Base-by-base conservation (phyloP, 1,284 basidiomycete species). In the Sporisorium graminicola region DNA sequence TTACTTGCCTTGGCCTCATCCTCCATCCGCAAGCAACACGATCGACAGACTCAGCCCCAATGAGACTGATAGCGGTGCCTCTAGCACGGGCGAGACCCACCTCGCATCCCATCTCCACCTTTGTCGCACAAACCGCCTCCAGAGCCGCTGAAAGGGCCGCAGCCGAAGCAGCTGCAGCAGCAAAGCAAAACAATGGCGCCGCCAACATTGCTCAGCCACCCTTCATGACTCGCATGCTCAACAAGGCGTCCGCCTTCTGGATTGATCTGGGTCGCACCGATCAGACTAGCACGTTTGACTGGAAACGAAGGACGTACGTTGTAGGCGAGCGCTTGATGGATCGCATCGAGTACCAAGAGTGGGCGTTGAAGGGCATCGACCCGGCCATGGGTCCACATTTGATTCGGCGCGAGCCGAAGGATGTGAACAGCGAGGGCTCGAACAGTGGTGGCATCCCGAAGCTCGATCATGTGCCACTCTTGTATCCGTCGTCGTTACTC, bases 351-450 rank as follows among this genome's bases (percentile, higher is more conserved):
- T 85, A 85, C 42, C 78, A 85, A 51, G 84, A 85, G 47, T 85
- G 84, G 84, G 82, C 81, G 16, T 66, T 85, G 29, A 85, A 85
- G 57, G 81, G 77, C 5, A 80, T 85, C 24, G 83, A 83, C 58
- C 81, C 77, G 8, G 73, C 75, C 2, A 52, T 82, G 50, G 81
- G 78, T 1, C 82, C 82, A 6, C 65, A 60, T 26, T 55, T 81
- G 20, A 65, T 68, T 16, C 16, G 42, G 13, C 27, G 58, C 5
- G 29, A 60, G 31, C 37, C 40, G 2, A 61, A 65, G 50, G 60
- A 57, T 40, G 50, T 52, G 3, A 63, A 58, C n/a, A 22, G 6
- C 8, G 18, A 42, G 18, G 33, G n/a, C n/a, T 26, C 12, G 22
- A 51, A n/a, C 0, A 5, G 56, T 2, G 50, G 20, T 1, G 63